Evolutionary conservation across 2,329 filamentous ascomycete species (phyloP).

Genomic region (Diplocarpon mali): DNA sequence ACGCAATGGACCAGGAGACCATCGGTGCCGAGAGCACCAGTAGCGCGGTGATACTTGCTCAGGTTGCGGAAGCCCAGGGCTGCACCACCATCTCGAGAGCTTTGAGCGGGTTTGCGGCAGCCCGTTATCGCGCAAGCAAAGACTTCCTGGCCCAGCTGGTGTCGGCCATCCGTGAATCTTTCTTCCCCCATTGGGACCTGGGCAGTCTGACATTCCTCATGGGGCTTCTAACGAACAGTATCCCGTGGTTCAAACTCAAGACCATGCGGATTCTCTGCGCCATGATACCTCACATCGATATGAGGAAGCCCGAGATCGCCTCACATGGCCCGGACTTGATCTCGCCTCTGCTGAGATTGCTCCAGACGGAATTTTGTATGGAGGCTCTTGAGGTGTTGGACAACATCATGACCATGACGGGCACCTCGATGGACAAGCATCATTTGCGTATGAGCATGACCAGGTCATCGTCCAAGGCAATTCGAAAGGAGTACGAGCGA

Average conservation of each 20-base stretch:
- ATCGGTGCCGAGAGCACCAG: conserved; percentile 45
- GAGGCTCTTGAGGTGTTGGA: conserved; percentile 87
- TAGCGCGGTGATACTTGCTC: conserved; percentile 58
- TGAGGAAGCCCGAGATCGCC: conserved; percentile 82
- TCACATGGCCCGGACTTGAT: conserved; percentile 90
- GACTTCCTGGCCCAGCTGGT: conserved; percentile 71
- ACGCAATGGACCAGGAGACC: conserved; percentile 58
- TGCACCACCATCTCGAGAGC: conserved; percentile 56
- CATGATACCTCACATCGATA: conserved; percentile 81
- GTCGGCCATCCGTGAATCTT: conserved; percentile 62
- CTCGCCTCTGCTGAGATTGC: conserved; percentile 74
- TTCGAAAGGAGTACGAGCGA: conserved; percentile 88
- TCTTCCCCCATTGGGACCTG: conserved; percentile 74
- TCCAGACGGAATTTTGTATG: conserved; percentile 90
- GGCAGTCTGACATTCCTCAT: conserved; percentile 81
- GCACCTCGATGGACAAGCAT: conserved; percentile 84
- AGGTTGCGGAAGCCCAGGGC: conserved; percentile 62
- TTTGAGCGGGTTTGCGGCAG: conserved; percentile 58
- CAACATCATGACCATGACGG: conserved; percentile 88
- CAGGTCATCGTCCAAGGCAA: conserved; percentile 69
- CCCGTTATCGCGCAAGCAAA: conserved; percentile 52
- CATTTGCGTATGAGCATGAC: conserved; percentile 98
- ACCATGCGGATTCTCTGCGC: conserved; percentile 83
- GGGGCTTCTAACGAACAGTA: conserved; percentile 79
- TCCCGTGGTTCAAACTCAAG: conserved; percentile 83